Evolutionary conservation across 768 basidiomycete genomes (phyloP), one percentile per base, ranked within the genome.

Genomic region (Pleurotus cornucopiae): DNA sequence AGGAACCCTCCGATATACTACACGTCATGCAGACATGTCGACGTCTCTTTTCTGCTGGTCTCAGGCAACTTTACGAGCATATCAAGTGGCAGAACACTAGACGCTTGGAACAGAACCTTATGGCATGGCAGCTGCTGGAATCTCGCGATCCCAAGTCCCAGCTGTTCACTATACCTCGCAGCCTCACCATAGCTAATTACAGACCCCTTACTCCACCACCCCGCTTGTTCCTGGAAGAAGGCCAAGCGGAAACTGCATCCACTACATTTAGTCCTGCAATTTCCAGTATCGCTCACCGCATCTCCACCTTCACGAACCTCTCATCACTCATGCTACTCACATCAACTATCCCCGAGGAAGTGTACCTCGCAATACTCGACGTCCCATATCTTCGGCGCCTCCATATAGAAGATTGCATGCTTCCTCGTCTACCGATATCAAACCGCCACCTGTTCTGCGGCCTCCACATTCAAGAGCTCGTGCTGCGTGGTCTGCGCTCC

Each of bases 11-110:
- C 23, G 51, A 53, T 53, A 20, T 53, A 38, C 16, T 53, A 6
- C 51, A 53, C 21, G 37, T 39, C 14, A 53, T 53, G 51, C 51
- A 53, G 39, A 40, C 51, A 18, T 53, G 51, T 38, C 37, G 39
- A 11, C 39, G 14, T 40, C 51, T 53, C 16, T 53, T 40, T n/a
- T 53, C 14, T 53, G 37, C 51, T 53, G 51, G 51, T 23, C 18
- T 53, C 16, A 20, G 39, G 39, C 39, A n/a, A 9, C 51, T 53
- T 12, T 53, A 53, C 41, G 51, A 53, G 14, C 51, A 53, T 39
- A 20, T 53, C 39, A 53, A 53, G 20, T 53, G 51, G 51, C 37
- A 39, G 51, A 37, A 53, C 39, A 37, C 51, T 18, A 6, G n/a
- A 25, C 18, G 20, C 39, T 53, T 39, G 14, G 51, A n/a, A 23